Evolutionary conservation across 257 asterid genomes (phyloP), one percentile per base, ranked within the genome.

Genomic region (Plectranthus barbatus): DNA sequence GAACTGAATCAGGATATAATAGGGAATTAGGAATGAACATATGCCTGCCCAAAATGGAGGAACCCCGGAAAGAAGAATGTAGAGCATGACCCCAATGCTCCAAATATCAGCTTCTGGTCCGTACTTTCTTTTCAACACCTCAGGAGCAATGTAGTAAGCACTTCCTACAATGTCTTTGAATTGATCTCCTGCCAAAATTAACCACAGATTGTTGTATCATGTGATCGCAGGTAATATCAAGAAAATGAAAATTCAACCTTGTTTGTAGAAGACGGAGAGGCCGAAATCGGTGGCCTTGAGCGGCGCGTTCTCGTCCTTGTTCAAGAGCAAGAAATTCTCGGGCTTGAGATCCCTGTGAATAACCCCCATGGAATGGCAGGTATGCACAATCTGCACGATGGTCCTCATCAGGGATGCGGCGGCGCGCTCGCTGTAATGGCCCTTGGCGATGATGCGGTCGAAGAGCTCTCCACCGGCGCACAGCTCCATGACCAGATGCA

Each of bases 381-480:
- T 91, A 48, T 91, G 96, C 20, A 91, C 96, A 54, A 87, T 87
- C 74, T 91, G 91, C 17, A 91, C 94, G 29, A 91, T 87, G 0
- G 97, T 91, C 71, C 97, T 70, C 33, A 91, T 48, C 71, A 87
- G 66, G 9, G 95, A 84, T 0, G 97, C 96, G 0, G 96, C 97
- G 0, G 95, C 97, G 0, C 95, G 80, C 45, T 91, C 97, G 0
- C 96, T 85, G 45, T 82, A 91, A 52, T 91, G 91, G 1, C 97
- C 97, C 75, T 75, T 82, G 6, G 97, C 81, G 6, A 91, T 91
- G 20, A 91, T 91, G 20, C 97, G 80, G 69, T 91, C 97, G 68
- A 91, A 91, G 5, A 91, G 89, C 84, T 91, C 97, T 13, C 97
- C 97, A 7, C 97, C 97, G 10, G 89, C 96, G 61, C 97, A 91